These are phyloP conservation scores for Camelina laxa DNA, from an alignment of 345 rosid species.

Conservation along the genomic window DNA sequence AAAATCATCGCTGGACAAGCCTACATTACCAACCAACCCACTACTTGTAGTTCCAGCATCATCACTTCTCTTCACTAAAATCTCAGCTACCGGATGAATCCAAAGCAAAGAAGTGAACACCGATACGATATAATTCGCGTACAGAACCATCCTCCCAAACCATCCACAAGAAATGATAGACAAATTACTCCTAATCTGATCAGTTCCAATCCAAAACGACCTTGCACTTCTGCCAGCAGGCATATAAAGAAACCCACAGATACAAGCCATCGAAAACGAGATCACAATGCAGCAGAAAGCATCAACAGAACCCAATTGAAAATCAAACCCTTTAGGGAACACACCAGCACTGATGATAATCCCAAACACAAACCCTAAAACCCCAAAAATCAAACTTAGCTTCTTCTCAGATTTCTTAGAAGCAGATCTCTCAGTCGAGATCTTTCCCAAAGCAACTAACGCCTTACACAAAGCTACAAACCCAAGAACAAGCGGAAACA, in stretches of 20 bases:
- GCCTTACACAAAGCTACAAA: conserved; percentile 55
- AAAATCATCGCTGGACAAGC: conserved; percentile 56
- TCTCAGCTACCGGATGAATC: conserved; percentile 72
- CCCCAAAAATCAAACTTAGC: conserved; percentile 59
- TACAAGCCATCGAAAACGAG: conserved; percentile 64
- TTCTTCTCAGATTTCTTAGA: conserved; percentile 84
- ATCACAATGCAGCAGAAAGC: conserved; percentile 57
- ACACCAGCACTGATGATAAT: conserved; percentile 55
- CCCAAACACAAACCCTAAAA: conserved; percentile 65
- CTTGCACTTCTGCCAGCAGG: conserved; percentile 79
- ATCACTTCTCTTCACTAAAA: conserved; percentile 48
- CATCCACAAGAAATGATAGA: conserved; percentile 78
- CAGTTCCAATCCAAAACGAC: conserved; percentile 93
- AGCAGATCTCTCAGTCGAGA: conserved; percentile 80
- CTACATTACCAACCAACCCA: conserved; percentile 67
- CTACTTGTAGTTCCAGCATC: background rate
- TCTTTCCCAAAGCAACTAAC: conserved; percentile 53
- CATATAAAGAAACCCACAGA: conserved; percentile 66
- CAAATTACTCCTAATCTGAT: conserved; percentile 72
- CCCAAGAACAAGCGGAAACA: conserved; percentile 63
- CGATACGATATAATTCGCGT: conserved; percentile 50
- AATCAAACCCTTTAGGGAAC: conserved; percentile 57
- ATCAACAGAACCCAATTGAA: conserved; percentile 60
- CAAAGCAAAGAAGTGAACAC: conserved; percentile 77
- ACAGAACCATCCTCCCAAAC: conserved; percentile 71